Evolutionary conservation across 2,329 filamentous ascomycete species (phyloP), one percentile per base, ranked within the genome.

Genomic region (Clonostachys rosea): DNA sequence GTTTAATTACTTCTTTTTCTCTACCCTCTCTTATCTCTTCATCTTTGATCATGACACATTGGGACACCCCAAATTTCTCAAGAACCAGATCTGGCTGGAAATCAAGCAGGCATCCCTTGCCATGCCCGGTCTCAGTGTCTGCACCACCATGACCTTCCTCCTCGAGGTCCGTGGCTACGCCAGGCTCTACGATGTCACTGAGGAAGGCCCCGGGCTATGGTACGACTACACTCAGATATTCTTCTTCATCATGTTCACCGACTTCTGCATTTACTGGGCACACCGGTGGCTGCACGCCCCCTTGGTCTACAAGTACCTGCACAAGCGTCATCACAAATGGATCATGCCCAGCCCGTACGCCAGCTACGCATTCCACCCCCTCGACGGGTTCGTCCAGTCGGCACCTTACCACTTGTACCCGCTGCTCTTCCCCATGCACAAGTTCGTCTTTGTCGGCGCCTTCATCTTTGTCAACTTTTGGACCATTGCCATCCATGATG

Each of bases 281-380:
- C 91, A 95, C 73, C 86, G 91, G 48, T 86, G 81, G 48, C 78
- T 95, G 51, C 91, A 96, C 70, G 85, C 91, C 68, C 88, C 88
- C 14, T 62, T 72, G 46, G 57, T 69, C 45, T 97, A 97, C 81
- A 95, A 91, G 75, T 75, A 76, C 55, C 78, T 96, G 44, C 92
- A 97, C 81, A 97, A 97, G 81, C 86, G 91, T 55, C 92, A 97
- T 71, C 92, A 97, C 83, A 96, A 96, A 75, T 97, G 92, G 92
- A 96, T 97, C 70, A 95, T 96, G 89, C 92, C 92, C 4, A 95
- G 90, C 4, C 92, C 92, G 1, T 96, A 83, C 65, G 91, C 92
- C 40, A 91, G 86, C 57, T 88, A 96, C 63, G 92, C 92, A 49
- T 97, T 97, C 79, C 91, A 97, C 73, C 91, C 92, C 1, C 66